Evolutionary conservation across 2,329 filamentous ascomycete species (phyloP), one percentile per base, ranked within the genome.

Genomic region (Cordyceps tenuipes): DNA sequence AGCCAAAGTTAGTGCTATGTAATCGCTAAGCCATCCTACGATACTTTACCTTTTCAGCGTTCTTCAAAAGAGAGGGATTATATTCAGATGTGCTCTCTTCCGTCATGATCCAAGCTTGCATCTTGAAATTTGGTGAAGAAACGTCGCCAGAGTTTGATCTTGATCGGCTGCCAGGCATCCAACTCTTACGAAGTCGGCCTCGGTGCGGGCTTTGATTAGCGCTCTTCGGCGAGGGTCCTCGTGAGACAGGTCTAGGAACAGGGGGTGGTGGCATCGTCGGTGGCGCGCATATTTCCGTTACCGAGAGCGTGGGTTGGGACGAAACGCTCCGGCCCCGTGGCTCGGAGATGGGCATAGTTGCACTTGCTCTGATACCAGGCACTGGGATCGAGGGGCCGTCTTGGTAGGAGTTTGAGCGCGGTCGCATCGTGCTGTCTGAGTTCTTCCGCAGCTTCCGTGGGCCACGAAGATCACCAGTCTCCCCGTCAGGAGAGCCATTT

Each of bases 31-130:
- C n/a, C 31, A 21, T 46, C 36, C 15, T 21, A 43, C 6, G 19
- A 12, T 23, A 19, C 55, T 61, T 64, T 67, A 83, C 81, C 74
- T 81, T 84, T 65, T 86, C 82, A 21, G 77, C 80, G 48, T 79
- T 79, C 23, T 75, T 68, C 57, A 87, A 70, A 36, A 77, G 76
- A 7, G 74, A 68, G 0, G 79, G 73, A 66, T 82, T 85, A 67
- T 87, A 87, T 57, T 86, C 82, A 13, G 76, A 75, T 21, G 74
- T 75, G 48, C 72, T 73, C 55, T 79, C 79, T 8, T 81, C 78
- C 2, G 77, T 73, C 64, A 85, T 72, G 44, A 86, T 74, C 84
- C 84, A 87, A 3, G 82, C 79, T 13, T 71, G 71, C 29, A 66
- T 63, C 26, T 54, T 54, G 13, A 62, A 67, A 59, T 56, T 63